phyloP scores from a whole-genome alignment of 2,329 filamentous ascomycete species.

The Cadophora gregata region DNA sequence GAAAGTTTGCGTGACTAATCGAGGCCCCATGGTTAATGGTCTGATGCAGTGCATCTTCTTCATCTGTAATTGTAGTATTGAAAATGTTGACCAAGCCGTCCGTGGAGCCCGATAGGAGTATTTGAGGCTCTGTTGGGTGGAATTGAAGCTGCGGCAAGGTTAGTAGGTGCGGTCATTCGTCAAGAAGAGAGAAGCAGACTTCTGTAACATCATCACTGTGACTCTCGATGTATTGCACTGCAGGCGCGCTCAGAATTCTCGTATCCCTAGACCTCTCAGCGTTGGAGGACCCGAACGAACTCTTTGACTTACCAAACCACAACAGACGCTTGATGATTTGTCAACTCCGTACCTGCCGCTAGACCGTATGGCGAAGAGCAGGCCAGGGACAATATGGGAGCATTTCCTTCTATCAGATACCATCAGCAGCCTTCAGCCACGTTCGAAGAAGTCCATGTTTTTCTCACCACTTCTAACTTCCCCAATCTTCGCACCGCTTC shows the following conservation, averaged over 20 bases:
- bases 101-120: constrained; percentile 78
- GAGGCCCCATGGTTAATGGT: constrained; percentile 80
- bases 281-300: not conserved
- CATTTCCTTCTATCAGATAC: constrained; percentile 48
- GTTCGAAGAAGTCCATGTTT: constrained; percentile 3
- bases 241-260: constrained; percentile 54
- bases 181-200: constrained; percentile 42
- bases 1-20: constrained; percentile 76
- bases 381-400: constrained; percentile 69
- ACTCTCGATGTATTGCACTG: constrained; percentile 64
- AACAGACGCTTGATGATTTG: constrained; percentile 66
- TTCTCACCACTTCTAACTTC: constrained; percentile 46
- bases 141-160: constrained; percentile 58
- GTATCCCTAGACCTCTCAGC: constrained; percentile 57
- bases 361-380: constrained; percentile 63
- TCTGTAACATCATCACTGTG: constrained; percentile 73
- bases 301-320: constrained; percentile 58
- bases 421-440: constrained; percentile 1
- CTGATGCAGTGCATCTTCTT: constrained; percentile 79
- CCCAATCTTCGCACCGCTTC: constrained; percentile 55
- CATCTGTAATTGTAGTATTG: constrained; percentile 71
- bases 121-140: constrained; percentile 63
- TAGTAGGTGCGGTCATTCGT: constrained; percentile 22
- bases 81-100: constrained; percentile 81
- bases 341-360: constrained; percentile 75